phyloP scores from a whole-genome alignment of 257 asterid genomes.

The Nicotiana obtusifolia region DNA sequence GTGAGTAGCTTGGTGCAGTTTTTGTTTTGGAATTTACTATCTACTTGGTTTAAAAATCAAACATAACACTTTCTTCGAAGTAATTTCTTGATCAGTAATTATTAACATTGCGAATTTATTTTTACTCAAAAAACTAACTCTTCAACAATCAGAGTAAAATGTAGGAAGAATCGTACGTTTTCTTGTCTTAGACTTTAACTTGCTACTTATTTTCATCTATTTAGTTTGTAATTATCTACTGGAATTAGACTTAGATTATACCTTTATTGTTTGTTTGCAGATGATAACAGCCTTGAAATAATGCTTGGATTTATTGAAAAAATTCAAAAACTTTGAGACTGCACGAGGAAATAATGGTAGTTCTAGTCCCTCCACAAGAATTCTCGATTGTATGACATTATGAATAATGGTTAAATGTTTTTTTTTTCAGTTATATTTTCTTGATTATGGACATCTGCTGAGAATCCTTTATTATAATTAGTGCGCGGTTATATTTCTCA shows the following conservation, averaged over 20 bases:
- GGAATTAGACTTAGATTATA: background rate
- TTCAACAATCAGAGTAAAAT: background rate
- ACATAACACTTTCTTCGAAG: background rate
- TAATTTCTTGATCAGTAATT: too few relatives aligned
- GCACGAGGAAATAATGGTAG: background rate
- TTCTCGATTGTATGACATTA: too few relatives aligned
- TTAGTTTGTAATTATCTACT: background rate
- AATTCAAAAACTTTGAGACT: background rate
- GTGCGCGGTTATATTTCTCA: too few relatives aligned
- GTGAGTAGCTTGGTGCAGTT: slow-evolving; percentile 1
- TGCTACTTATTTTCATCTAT: background rate
- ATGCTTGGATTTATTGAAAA: slow-evolving; percentile 18
- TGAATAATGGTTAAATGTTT: too few relatives aligned
- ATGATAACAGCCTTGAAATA: slow-evolving; percentile 8
- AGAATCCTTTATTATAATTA: too few relatives aligned
- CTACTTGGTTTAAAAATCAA: background rate
- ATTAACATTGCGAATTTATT: too few relatives aligned
- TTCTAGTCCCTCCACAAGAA: background rate
- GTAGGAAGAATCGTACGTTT: background rate
- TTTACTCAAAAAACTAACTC: too few relatives aligned
- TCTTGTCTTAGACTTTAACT: background rate
- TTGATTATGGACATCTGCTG: too few relatives aligned
- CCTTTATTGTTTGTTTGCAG: slow-evolving; percentile 10
- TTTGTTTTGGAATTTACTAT: background rate
- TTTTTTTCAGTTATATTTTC: too few relatives aligned